Base-by-base conservation (phyloP, 2,329 filamentous ascomycete species). In the Daldinia sp. region DNA sequence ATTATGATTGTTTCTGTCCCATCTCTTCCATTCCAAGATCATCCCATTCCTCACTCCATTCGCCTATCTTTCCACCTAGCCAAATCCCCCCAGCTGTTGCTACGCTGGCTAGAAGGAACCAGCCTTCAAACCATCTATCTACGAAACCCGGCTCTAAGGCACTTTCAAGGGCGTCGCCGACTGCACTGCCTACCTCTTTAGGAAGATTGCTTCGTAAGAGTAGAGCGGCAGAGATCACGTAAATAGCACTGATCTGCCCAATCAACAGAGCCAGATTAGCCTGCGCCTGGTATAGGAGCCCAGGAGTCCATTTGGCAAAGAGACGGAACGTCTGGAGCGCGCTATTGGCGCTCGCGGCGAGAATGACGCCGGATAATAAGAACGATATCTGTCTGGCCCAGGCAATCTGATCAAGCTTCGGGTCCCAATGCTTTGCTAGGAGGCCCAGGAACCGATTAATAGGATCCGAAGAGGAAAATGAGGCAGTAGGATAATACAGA, bases 341-440 rank as follows among this genome's bases (percentile, higher is more conserved):
- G 64, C 90, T 92, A 79, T 91, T 93, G 80, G 94, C 93, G 62
- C 91, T 93, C 2, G 92, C 90, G 15, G 93, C 85, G 26, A 97
- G 89, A 78, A 97, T 96, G 56, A 94, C 88, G 18, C 93, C 93
- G 6, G 91, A 93, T 4, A 97, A 85, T 23, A 93, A 82, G 79
- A 97, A 97, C 66, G 91, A 93, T 72, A 97, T 94, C 76, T 93
- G 92, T 33, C 93, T 90, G 23, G 92, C 90, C 93, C 93, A 97
- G 9, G 92, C 92, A 10, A 89, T 86, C 75, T 93, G 92, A 80
- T 97, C 92, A 28, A 97, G 87, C 67, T 90, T 88, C 2, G 92
- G 92, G 76, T 97, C 92, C 88, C 92, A 94, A 81, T 97, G 92
- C 63, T 91, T 90, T 3, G 92, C 93, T 18, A 97, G 81, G 12